Evolutionary conservation across 208 protist genomes (phyloP).

Genomic region (Tritrichomonas foetus): DNA sequence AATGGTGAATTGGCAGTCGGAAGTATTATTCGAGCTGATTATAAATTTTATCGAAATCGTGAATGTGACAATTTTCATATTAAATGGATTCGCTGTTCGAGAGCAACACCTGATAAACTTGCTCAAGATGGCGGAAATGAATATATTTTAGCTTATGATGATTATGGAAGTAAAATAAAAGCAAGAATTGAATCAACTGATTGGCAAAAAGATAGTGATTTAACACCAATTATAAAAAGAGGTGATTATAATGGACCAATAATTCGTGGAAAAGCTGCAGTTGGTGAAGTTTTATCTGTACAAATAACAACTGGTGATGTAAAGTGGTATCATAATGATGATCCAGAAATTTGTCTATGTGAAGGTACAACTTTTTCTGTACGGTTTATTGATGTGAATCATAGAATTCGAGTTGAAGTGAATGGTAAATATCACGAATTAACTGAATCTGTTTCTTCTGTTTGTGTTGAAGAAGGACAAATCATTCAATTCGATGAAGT

Average conservation of each 20-base stretch:
- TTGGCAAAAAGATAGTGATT: not conserved
- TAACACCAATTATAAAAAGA: not conserved
- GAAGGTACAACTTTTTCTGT: not conserved
- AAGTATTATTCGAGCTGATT: not conserved
- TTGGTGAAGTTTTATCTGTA: not conserved
- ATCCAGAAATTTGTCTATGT: not conserved
- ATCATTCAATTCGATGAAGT: not conserved
- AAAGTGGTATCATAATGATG: not conserved
- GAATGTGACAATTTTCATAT: not conserved
- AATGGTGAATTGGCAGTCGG: not conserved
- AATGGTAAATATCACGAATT: not conserved
- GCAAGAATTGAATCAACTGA: not conserved
- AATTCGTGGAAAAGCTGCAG: not conserved
- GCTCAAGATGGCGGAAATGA: not conserved
- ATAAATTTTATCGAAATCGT: not conserved
- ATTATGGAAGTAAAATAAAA: not conserved
- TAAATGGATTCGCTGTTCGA: not conserved
- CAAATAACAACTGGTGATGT: not conserved
- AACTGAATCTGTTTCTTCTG: not conserved
- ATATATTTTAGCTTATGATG: not conserved
- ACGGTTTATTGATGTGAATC: not conserved
- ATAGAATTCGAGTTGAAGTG: not conserved
- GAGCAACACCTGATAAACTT: not conserved
- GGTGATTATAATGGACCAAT: not conserved
- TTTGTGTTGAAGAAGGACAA: not conserved